These are phyloP conservation scores for Fusarium zealandicum DNA, from an alignment of 2,329 filamentous ascomycete genomes.

Conservation along the genomic window DNA sequence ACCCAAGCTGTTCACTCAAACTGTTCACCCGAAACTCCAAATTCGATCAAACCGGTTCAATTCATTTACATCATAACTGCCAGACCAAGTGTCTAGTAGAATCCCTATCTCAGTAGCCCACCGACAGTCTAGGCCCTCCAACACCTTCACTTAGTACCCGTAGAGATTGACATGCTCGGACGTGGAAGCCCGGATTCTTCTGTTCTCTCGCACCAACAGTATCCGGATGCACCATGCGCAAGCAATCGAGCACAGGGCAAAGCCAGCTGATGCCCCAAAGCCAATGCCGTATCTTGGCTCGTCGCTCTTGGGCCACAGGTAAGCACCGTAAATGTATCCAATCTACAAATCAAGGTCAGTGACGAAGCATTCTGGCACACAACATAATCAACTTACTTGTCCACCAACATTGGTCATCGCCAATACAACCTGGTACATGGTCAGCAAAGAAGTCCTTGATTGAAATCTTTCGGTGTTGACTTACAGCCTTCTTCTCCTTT, in stretches of 20 bases:
- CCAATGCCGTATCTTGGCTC: constrained; percentile 54
- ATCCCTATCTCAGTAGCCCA: too few relatives aligned
- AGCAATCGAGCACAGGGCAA: constrained; percentile 46
- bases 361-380: too few relatives aligned
- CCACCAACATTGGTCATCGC: constrained; percentile 58
- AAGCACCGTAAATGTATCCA: constrained; percentile 59
- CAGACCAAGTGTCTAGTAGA: too few relatives aligned
- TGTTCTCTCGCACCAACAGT: constrained; percentile 52
- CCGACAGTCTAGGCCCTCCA: too few relatives aligned
- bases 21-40: too few relatives aligned
- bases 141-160: constrained; percentile 41
- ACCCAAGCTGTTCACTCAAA: too few relatives aligned
- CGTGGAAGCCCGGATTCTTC: constrained; percentile 46
- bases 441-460: constrained; percentile 4
- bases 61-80: too few relatives aligned
- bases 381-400: constrained; percentile 28
- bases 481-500: constrained; percentile 56
- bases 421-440: constrained; percentile 44
- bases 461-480: constrained; percentile 10
- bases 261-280: constrained; percentile 54
- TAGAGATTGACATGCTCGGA: constrained; percentile 48
- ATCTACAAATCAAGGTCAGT: constrained; percentile 36
- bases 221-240: constrained; percentile 54
- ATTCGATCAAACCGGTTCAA: too few relatives aligned
- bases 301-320: constrained; percentile 56